Percentiles rank a stretch among this genome's conserved stretches.
Evolutionary conservation across 163 green algal genomes (phyloP).

Genomic region (Smithsoniella earleae): DNA sequence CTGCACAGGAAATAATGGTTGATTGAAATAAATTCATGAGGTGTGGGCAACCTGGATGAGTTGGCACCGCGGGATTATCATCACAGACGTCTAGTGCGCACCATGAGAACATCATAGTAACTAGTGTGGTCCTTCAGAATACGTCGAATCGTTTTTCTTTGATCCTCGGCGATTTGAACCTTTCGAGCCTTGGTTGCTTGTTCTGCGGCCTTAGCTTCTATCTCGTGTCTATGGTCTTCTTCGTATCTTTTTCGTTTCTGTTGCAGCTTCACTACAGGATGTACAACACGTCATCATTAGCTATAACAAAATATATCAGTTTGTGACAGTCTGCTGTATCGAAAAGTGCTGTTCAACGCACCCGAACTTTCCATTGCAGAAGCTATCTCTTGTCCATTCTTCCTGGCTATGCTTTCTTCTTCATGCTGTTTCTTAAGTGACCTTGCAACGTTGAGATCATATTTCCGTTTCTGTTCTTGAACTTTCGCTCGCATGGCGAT

Average conservation of each 20-base stretch:
- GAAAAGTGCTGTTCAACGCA: not conserved
- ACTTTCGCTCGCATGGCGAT: too few species aligned
- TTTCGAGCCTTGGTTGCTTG: not conserved
- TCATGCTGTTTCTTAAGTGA: not conserved
- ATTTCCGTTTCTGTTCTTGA: too few species aligned
- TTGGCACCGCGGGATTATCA: too few species aligned
- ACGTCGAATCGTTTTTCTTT: not conserved
- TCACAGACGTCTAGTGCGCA: too few species aligned
- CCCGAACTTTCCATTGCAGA: not conserved
- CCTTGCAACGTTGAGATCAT: not conserved
- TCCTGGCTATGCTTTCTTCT: not conserved
- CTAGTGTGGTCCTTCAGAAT: conserved; percentile 8
- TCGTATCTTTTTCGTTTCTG: not conserved
- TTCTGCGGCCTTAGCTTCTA: not conserved
- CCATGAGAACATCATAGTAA: conserved; percentile 23
- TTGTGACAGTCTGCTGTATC: too few species aligned
- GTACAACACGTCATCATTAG: too few species aligned
- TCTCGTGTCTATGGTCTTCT: not conserved
- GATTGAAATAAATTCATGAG: not conserved
- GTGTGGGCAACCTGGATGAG: not conserved
- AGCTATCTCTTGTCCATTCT: not conserved
- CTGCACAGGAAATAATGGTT: not conserved
- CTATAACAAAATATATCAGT: too few species aligned
- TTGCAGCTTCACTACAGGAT: conserved; percentile 22
- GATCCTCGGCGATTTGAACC: not conserved